These are phyloP conservation scores for Schizonepeta tenuifolia DNA, from an alignment of 257 asterid genomes.

Conservation along the genomic window DNA sequence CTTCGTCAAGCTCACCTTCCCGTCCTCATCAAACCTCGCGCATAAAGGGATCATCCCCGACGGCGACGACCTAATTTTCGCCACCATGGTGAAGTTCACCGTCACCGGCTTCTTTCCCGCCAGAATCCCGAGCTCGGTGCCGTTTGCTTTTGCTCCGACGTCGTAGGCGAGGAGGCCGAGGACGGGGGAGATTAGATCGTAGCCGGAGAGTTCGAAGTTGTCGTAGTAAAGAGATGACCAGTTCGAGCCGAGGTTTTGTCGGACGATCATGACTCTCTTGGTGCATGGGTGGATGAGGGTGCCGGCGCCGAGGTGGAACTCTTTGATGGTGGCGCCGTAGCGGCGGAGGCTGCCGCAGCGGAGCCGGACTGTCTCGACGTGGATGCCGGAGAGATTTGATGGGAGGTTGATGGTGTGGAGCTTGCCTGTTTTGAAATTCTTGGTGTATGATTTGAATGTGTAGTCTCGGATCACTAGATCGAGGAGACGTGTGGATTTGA, in stretches of 20 bases:
- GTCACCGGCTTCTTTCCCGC: conserved; percentile 52
- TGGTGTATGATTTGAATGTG: conserved; percentile 66
- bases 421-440: conserved; percentile 61
- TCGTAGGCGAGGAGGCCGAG: conserved; percentile 73
- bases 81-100: conserved; percentile 48
- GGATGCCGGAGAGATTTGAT: conserved; percentile 76
- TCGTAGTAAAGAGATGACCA: conserved; percentile 79
- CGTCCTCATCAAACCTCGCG: conserved; percentile 71
- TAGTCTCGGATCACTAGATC: conserved; percentile 78
- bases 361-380: conserved; percentile 56
- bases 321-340: conserved; percentile 66
- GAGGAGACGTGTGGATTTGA: conserved; percentile 74
- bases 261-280: conserved; percentile 59
- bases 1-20: conserved; percentile 54
- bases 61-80: not conserved
- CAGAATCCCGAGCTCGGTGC: conserved; percentile 50
- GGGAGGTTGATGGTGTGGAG: conserved; percentile 64
- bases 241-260: conserved; percentile 76
- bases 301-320: conserved; percentile 59
- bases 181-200: conserved; percentile 72
- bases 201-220: conserved; percentile 72
- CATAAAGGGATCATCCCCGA: conserved; percentile 69
- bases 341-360: conserved; percentile 84
- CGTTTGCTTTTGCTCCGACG: conserved; percentile 35
- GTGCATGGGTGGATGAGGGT: conserved; percentile 52